Conservation (phyloP, 495 filamentous ascomycete genomes). For the Tuber borchii region DNA sequence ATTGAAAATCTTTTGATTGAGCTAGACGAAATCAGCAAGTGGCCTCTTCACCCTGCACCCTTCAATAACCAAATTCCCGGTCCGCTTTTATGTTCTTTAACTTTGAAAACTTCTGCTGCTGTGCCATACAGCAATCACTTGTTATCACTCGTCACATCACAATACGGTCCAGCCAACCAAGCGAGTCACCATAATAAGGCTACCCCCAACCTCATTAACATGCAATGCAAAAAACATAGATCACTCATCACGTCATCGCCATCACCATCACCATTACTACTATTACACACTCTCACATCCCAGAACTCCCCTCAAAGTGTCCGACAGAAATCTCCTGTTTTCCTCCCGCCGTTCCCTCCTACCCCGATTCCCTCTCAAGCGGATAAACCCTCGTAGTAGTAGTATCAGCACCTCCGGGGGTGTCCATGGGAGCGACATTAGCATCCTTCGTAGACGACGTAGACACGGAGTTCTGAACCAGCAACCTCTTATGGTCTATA, state of each 20-base stretch:
- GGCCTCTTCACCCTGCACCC: too few species aligned
- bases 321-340: background rate
- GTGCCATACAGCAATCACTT: background rate
- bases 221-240: background rate
- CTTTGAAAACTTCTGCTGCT: too few species aligned
- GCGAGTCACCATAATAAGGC: background rate
- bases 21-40: too few species aligned
- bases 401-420: background rate
- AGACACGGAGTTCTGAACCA: background rate
- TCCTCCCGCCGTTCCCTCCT: background rate
- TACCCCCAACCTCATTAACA: background rate
- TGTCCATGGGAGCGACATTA: background rate
- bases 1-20: too few species aligned
- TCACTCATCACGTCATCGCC: background rate
- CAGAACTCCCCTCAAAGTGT: background rate
- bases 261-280: background rate
- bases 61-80: too few species aligned
- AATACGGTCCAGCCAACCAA: background rate
- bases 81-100: too few species aligned
- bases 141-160: background rate
- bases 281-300: background rate
- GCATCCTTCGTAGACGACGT: background rate
- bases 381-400: background rate
- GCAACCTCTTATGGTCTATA: constrained; percentile 47
- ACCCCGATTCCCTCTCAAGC: background rate